phyloP scores from a whole-genome alignment of 1,284 basidiomycete genomes.

The Pseudozyma hubeiensis region DNA sequence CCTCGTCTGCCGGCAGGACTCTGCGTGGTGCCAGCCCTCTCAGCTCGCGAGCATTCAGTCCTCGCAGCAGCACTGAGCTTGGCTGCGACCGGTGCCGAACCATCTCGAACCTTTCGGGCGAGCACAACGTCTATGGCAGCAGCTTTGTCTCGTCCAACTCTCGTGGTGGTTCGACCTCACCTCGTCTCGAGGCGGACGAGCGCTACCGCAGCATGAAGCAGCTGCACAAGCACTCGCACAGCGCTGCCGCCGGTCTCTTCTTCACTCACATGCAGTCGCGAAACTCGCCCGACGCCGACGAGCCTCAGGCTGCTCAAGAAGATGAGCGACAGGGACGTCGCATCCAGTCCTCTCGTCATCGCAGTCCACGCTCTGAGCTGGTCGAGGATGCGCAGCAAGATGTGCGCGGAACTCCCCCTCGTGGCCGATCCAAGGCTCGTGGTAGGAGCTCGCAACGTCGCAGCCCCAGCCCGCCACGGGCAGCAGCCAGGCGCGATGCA shows the following conservation, averaged over 20 bases:
- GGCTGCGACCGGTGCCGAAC: constrained; percentile 53
- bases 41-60: constrained; percentile 41
- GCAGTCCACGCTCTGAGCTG: constrained; percentile 8
- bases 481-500: constrained; percentile 45
- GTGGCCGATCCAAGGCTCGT: constrained; percentile 56
- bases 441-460: constrained; percentile 54
- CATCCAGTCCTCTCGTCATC: constrained; percentile 13
- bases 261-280: constrained; percentile 46
- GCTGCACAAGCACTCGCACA: constrained; percentile 57
- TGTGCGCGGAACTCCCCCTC: constrained; percentile 41
- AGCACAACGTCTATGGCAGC: constrained; percentile 44
- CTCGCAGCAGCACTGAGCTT: constrained; percentile 37
- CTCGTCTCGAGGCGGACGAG: constrained; percentile 25
- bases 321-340: constrained; percentile 28
- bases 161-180: constrained; percentile 31
- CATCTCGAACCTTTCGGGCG: constrained; percentile 45
- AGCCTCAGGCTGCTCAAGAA: neutral
- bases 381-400: constrained; percentile 23
- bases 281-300: constrained; percentile 17
- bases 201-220: constrained; percentile 48
- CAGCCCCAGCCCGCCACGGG: constrained; percentile 54
- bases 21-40: constrained; percentile 46
- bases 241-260: constrained; percentile 50
- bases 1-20: constrained; percentile 57
- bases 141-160: constrained; percentile 37